Conservation (phyloP, 371 early-diverging fungal genomes). For the Mortierella sp. region DNA sequence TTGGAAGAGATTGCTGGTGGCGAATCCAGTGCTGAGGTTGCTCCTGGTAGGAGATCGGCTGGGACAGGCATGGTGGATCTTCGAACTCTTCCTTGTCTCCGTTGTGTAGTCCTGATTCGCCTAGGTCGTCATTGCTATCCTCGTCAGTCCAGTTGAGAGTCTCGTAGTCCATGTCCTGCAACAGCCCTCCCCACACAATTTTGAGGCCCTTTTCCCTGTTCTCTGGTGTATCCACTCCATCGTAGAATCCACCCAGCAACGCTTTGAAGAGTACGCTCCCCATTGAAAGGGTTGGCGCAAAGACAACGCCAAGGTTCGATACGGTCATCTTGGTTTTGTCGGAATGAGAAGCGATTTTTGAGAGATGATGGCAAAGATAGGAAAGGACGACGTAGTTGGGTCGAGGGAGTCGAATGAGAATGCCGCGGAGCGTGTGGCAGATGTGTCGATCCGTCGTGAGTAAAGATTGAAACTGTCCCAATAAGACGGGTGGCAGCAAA, state of each 20-base stretch:
- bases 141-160: slow-evolving; percentile 23
- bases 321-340: slow-evolving; percentile 56
- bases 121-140: not conserved
- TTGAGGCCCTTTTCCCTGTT: slow-evolving; percentile 43
- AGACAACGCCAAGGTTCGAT: slow-evolving; percentile 51
- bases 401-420: slow-evolving; percentile 42
- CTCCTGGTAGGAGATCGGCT: not conserved
- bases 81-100: slow-evolving; percentile 20
- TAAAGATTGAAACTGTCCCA: slow-evolving; percentile 51
- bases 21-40: slow-evolving; percentile 17
- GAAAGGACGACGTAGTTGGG: slow-evolving; percentile 43
- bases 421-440: slow-evolving; percentile 46
- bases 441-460: slow-evolving; percentile 50
- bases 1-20: slow-evolving; percentile 21
- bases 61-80: not conserved
- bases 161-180: slow-evolving; percentile 23
- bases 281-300: slow-evolving; percentile 55
- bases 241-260: slow-evolving; percentile 45
- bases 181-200: slow-evolving; percentile 47
- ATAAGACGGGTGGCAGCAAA: slow-evolving; percentile 29
- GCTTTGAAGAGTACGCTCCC: slow-evolving; percentile 53
- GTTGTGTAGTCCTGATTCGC: not conserved
- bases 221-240: slow-evolving; percentile 34
- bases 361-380: slow-evolving; percentile 51
- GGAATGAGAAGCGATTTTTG: slow-evolving; percentile 49